Conservation (phyloP, 257 asterid genomes). For the Solanum ossicruentum region DNA sequence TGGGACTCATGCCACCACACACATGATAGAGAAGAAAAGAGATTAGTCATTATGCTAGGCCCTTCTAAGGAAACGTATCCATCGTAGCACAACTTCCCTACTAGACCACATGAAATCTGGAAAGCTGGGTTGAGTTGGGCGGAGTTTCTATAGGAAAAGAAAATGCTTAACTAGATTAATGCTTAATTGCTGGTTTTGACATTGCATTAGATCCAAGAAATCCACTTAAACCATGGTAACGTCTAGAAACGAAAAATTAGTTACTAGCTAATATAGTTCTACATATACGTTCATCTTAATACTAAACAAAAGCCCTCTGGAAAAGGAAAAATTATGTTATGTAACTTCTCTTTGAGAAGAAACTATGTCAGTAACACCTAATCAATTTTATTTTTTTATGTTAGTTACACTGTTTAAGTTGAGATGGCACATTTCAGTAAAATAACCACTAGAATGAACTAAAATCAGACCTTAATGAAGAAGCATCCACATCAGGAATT, state of each 20-base stretch:
- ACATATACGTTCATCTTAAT: neutral
- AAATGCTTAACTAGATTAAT: neutral
- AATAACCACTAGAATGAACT: neutral
- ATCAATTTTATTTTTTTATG: neutral
- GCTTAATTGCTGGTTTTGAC: neutral
- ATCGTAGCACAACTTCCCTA: neutral
- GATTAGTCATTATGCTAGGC: neutral
- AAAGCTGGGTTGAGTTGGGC: neutral
- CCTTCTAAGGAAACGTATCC: neutral
- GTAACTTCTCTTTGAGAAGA: neutral
- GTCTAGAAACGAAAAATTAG: neutral
- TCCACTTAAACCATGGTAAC: neutral
- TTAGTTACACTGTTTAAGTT: neutral
- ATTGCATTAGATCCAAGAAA: neutral
- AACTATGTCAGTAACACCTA: neutral
- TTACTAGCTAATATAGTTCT: neutral
- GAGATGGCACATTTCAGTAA: neutral
- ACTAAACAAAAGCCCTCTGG: neutral
- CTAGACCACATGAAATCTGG: neutral
- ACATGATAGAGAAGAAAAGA: neutral
- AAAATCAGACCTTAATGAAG: slow-evolving; percentile 40
- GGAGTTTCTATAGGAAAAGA: neutral
- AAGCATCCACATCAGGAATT: slow-evolving; percentile 27
- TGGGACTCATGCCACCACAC: neutral
- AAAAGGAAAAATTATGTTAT: neutral